Conservation (phyloP, 2,329 filamentous ascomycete species). For the Chaetothyriales sp. region DNA sequence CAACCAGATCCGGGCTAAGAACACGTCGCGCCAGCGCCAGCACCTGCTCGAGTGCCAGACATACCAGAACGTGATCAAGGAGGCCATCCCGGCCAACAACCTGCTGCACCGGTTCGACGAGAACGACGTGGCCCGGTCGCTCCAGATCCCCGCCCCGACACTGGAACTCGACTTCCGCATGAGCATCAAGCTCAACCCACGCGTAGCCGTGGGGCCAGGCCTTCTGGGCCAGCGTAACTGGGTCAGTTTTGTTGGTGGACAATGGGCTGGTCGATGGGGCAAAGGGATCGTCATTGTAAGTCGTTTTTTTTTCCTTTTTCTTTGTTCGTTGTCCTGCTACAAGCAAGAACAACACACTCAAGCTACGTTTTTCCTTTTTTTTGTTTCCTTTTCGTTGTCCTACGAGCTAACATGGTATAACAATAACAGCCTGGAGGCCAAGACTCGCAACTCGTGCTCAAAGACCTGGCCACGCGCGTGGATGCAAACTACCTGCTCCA, state of each 20-base stretch:
- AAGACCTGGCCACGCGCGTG: constrained; percentile 32
- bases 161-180: constrained; percentile 39
- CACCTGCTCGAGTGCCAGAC: constrained; percentile 35
- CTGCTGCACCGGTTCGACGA: constrained; percentile 36
- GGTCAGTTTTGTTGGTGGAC: constrained; percentile 36
- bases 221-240: constrained; percentile 37
- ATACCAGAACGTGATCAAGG: constrained; percentile 38
- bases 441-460: constrained; percentile 35
- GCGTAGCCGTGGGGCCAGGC: constrained; percentile 31
- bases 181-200: constrained; percentile 38
- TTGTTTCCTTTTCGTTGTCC: no score
- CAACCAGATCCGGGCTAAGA: constrained; percentile 35
- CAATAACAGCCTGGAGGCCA: constrained; percentile 32
- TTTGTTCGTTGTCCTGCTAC: no score
- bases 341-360: no score
- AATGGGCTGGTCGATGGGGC: constrained; percentile 39
- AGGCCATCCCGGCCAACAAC: constrained; percentile 37
- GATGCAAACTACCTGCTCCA: constrained; percentile 34
- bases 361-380: constrained; percentile 1
- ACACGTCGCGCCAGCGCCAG: constrained; percentile 35
- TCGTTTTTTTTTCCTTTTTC: background rate
- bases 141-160: constrained; percentile 32
- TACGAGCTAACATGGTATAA: no score
- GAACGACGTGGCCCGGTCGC: constrained; percentile 32
- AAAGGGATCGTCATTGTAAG: constrained; percentile 36